Base-by-base conservation (phyloP, 257 asterid genomes). In the Striga asiatica region DNA sequence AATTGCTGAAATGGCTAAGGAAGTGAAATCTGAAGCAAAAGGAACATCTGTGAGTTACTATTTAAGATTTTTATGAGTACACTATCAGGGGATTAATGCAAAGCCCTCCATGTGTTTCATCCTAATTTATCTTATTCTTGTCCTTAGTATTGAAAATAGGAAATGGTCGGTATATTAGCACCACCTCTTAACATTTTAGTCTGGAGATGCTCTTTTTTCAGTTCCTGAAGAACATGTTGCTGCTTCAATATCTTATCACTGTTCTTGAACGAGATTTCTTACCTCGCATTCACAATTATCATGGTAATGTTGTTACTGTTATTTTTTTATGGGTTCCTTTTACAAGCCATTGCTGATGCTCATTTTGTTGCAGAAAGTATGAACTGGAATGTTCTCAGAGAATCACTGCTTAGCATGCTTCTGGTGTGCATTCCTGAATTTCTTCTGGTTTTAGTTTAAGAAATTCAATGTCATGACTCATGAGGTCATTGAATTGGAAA, bases 181-280 rank as follows among this genome's bases (percentile, higher is more conserved):
- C 7, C 5, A 7, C 32, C 31, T 18, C 8, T 14, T 16, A 19
- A 23, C 56, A 31, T 14, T 19, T 49, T 56, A 35, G 54, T 34
- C 43, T 22, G 43, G 51, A 56, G 52, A 46, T 48, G 59, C 46
- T 48, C 54, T 35, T 53, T 19, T 70, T 79, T 76, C 91, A 86
- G 98, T 71, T 65, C 65, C 69, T 86, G 68, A 81, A 80, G 72
- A 80, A 73, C 66, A 72, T 83, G 85, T 55, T 86, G 43, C 80
- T 89, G 66, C 79, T 89, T 66, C 96, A 83, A 60, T 86, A 89
- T 74, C 94, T 89, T 56, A 68, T 81, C 64, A 62, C 66, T 72
- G 82, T 75, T 69, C 82, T 89, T 57, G 94, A 89, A 69, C 80
- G 77, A 55, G 98, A 83, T 66, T 71, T 79, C 61, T 18, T 28